Conservation (phyloP, 2,329 filamentous ascomycete genomes). For the Sordariomycetes sp. region DNA sequence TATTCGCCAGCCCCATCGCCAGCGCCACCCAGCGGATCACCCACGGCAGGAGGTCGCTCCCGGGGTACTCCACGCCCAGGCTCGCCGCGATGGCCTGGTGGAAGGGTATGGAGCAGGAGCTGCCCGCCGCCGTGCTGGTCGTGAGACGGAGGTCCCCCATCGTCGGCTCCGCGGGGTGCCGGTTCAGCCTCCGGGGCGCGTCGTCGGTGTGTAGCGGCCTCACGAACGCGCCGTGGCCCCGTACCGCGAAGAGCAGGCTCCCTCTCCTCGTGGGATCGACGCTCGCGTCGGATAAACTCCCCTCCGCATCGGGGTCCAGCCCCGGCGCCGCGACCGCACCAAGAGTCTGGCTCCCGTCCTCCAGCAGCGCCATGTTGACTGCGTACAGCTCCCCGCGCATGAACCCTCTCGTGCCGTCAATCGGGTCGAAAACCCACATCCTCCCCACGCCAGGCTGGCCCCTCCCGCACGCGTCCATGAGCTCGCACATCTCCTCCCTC, state of each 20-base stretch:
- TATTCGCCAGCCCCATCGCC: slow-evolving; percentile 37
- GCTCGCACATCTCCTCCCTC: slow-evolving; percentile 31
- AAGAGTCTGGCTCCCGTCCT: slow-evolving; percentile 33
- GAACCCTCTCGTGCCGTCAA: slow-evolving; percentile 46
- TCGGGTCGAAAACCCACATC: slow-evolving; percentile 47
- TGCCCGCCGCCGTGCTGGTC: slow-evolving; percentile 29
- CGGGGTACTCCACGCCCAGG: slow-evolving; percentile 28
- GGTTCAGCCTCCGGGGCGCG: slow-evolving; percentile 15
- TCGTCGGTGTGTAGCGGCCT: slow-evolving; percentile 20
- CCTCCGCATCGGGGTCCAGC: slow-evolving; percentile 22
- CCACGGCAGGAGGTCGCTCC: slow-evolving; percentile 41
- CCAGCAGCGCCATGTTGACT: slow-evolving; percentile 40
- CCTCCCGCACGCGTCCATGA: slow-evolving; percentile 37
- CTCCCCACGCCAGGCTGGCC: slow-evolving; percentile 23
- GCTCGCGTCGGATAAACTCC: slow-evolving; percentile 26
- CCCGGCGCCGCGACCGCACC: slow-evolving; percentile 36
- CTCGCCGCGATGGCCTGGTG: slow-evolving; percentile 28
- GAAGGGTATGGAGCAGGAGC: slow-evolving; percentile 32
- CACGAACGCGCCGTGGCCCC: slow-evolving; percentile 32
- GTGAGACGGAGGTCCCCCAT: slow-evolving; percentile 23
- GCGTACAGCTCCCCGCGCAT: slow-evolving; percentile 40
- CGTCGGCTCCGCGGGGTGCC: slow-evolving; percentile 1
- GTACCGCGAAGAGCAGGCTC: slow-evolving; percentile 35
- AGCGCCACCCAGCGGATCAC: slow-evolving; percentile 40
- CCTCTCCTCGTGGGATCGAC: slow-evolving; percentile 29